Evolutionary conservation across 192 early-diverging fungal species (phyloP).

Genomic region (Paraglomus occultum): DNA sequence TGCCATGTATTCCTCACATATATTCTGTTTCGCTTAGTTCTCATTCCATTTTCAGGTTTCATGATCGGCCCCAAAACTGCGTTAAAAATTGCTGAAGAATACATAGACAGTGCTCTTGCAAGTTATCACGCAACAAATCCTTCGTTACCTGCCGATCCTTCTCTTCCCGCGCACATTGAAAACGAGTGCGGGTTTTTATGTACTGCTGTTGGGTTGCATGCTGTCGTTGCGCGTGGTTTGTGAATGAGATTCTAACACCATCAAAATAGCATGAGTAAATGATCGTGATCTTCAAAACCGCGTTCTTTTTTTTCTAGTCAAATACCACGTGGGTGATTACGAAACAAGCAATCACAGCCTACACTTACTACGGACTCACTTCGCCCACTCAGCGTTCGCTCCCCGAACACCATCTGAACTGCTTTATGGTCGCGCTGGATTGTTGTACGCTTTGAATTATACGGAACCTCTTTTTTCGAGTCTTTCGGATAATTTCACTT

Average conservation of each 20-base stretch:
- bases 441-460: slow-evolving; percentile 4
- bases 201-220: slow-evolving; percentile 14
- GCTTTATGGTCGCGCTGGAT: slow-evolving; percentile 18
- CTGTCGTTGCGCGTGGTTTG: slow-evolving; percentile 9
- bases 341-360: slow-evolving; percentile 1
- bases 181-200: slow-evolving; percentile 12
- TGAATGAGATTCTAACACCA: background rate
- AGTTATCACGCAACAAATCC: background rate
- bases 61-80: slow-evolving; percentile 1
- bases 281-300: too few species aligned
- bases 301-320: background rate
- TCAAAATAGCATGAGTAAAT: too few species aligned
- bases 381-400: background rate
- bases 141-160: background rate
- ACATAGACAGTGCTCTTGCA: slow-evolving; percentile 3
- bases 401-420: background rate
- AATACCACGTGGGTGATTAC: slow-evolving; percentile 13
- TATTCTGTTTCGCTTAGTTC: background rate
- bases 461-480: background rate
- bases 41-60: slow-evolving; percentile 1
- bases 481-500: background rate
- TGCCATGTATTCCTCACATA: background rate
- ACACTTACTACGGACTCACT: slow-evolving; percentile 1
- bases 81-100: slow-evolving; percentile 15
- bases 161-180: background rate